Percentiles rank a stretch among this genome's conserved stretches.
These are phyloP conservation scores for Isabelozyma heimii DNA, from an alignment of 805 yeast genomes.

Conservation along the genomic window DNA sequence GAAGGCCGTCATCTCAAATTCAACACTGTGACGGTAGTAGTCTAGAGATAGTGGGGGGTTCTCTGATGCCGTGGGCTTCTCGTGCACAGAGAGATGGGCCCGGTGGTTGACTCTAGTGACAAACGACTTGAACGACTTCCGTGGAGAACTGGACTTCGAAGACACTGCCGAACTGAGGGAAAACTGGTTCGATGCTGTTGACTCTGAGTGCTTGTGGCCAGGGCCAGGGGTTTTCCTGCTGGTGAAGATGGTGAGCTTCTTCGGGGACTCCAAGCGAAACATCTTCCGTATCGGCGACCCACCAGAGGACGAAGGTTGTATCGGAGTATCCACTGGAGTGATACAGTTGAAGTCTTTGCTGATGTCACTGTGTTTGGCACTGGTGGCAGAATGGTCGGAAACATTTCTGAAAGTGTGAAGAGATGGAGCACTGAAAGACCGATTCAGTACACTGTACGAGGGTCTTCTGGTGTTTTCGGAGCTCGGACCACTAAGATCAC, in stretches of 20 bases:
- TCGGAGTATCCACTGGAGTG: constrained; percentile 8
- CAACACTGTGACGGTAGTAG: background rate
- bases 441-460: constrained; percentile 15
- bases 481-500: constrained; percentile 15
- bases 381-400: constrained; percentile 1
- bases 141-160: constrained; percentile 31
- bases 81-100: background rate
- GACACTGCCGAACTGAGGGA: constrained; percentile 26
- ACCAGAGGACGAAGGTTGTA: constrained; percentile 6
- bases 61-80: background rate
- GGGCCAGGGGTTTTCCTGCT: constrained; percentile 8
- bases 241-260: constrained; percentile 19
- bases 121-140: constrained; percentile 22
- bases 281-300: constrained; percentile 34
- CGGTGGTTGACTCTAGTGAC: background rate
- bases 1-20: constrained; percentile 5
- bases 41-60: background rate
- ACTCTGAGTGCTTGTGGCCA: constrained; percentile 24
- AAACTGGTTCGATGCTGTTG: constrained; percentile 22
- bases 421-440: constrained; percentile 40
- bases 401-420: constrained; percentile 34
- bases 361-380: background rate
- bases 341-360: constrained; percentile 1
- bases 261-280: constrained; percentile 26
- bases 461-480: constrained; percentile 3